Percentiles rank a stretch among this genome's conserved stretches.
Evolutionary conservation across 2,329 filamentous ascomycete genomes (phyloP).

Genomic region (Cytospora mali): DNA sequence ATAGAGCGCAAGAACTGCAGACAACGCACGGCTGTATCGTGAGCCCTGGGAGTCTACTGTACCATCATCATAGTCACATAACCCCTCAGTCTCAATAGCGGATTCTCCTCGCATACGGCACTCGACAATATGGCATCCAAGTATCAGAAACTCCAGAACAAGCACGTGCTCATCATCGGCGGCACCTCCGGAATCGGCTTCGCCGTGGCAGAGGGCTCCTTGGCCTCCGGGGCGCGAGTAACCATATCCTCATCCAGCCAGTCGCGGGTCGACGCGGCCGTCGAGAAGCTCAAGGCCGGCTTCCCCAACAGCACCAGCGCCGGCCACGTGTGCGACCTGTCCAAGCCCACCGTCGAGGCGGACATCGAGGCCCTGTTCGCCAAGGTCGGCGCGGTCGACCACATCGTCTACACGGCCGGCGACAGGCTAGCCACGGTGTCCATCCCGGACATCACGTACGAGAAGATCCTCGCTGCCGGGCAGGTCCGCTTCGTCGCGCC

Average conservation of each 20-base stretch:
- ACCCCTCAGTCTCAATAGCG: not conserved
- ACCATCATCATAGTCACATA: not conserved
- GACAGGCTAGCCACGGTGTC: constrained; percentile 32
- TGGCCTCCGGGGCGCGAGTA: constrained; percentile 59
- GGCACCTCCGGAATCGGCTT: constrained; percentile 66
- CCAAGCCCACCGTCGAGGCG: constrained; percentile 38
- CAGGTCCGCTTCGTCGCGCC: constrained; percentile 40
- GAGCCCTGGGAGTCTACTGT: too few relatives aligned
- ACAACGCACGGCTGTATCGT: too few relatives aligned
- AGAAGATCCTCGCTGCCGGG: constrained; percentile 31
- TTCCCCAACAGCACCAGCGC: constrained; percentile 29
- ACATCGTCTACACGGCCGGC: constrained; percentile 37
- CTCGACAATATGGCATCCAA: constrained; percentile 34
- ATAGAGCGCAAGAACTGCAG: too few relatives aligned
- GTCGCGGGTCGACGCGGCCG: constrained; percentile 49
- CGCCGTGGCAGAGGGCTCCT: constrained; percentile 58
- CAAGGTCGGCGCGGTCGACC: constrained; percentile 29
- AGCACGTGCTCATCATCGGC: constrained; percentile 61
- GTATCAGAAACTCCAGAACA: constrained; percentile 40
- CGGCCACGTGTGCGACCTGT: constrained; percentile 36
- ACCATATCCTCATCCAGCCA: constrained; percentile 62
- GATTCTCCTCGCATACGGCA: not conserved
- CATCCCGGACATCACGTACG: constrained; percentile 34
- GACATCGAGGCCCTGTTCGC: constrained; percentile 37
- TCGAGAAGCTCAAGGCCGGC: constrained; percentile 34